These are phyloP conservation scores for Ehretia macrophylla DNA, from an alignment of 257 asterid species.

Conservation along the genomic window DNA sequence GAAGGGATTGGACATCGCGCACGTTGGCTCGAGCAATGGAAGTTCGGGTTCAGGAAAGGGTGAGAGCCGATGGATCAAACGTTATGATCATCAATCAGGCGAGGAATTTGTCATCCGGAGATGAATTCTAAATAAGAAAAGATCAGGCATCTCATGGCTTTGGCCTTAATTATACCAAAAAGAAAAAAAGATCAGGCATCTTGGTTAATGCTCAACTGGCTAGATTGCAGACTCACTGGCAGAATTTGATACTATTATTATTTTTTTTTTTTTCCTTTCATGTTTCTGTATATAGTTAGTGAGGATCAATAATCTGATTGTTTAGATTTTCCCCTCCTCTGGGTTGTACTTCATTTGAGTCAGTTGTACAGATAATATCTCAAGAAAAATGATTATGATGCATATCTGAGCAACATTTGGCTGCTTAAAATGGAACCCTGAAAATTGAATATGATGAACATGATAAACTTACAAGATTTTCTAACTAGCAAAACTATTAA, in stretches of 20 bases:
- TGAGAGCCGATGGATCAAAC: slow-evolving; percentile 55
- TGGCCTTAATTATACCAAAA: too few relatives aligned
- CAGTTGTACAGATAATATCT: neutral
- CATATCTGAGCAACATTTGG: too few relatives aligned
- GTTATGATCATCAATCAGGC: slow-evolving; percentile 46
- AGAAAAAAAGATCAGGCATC: too few relatives aligned
- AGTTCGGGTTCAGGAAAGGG: slow-evolving; percentile 7
- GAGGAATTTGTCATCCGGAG: slow-evolving; percentile 59
- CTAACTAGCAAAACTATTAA: too few relatives aligned
- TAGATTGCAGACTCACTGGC: too few relatives aligned
- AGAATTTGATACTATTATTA: neutral
- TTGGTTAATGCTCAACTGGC: too few relatives aligned
- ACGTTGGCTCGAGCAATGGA: slow-evolving; percentile 53
- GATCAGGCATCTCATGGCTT: too few relatives aligned
- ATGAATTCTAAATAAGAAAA: slow-evolving; percentile 19
- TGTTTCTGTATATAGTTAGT: slow-evolving; percentile 19
- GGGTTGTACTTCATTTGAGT: neutral
- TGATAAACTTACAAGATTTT: too few relatives aligned
- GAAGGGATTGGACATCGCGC: slow-evolving; percentile 70
- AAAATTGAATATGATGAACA: too few relatives aligned
- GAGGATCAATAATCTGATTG: too few relatives aligned
- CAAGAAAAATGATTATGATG: too few relatives aligned
- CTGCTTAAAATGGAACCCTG: too few relatives aligned
- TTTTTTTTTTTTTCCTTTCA: neutral
- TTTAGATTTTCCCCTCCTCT: neutral